Evolutionary conservation across 768 basidiomycete genomes (phyloP), one percentile per base, ranked within the genome.

Genomic region (Leccinum truebloodii): DNA sequence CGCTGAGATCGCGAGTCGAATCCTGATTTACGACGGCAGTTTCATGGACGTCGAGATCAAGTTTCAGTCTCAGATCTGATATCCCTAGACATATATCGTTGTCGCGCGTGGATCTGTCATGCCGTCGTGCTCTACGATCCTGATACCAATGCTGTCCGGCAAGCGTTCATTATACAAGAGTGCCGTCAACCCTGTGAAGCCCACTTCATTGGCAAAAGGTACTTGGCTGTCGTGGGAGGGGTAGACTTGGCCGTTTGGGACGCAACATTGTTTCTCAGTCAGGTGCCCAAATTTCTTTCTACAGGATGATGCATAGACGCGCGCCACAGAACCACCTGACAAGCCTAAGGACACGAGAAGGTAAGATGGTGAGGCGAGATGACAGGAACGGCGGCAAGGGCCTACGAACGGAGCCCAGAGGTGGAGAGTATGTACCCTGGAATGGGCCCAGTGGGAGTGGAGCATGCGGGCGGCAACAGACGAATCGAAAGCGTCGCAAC

Each of bases 41-140:
- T 62, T 89, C 85, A 52, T 98, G 95, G 95, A 80, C 86, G n/a
- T 79, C 84, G 50, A 86, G 89, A 54, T 89, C 93, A 3, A 83
- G 86, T 2, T 81, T 92, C 65, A 77, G 73, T 46, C 90, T 90
- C 69, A 90, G 88, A 49, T 78, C 80, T n/a, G 83, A 86, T 68
- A 75, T 79, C 54, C 91, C 94, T 34, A 80, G 79, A 56, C 80
- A 86, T 63, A 78, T 83, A 0, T 81, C 86, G 1, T 97, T 94
- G 87, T 92, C 95, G 6, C 81, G 80, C 4, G 97, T 71, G 89
- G 86, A 9, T 95, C 95, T 6, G 79, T 99, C 34, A 77, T 98
- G 51, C 84, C 60, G 80, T 95, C 55, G 84, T 86, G 6, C 73
- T 98, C 6, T 97, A 90, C 73, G 87, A 94, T 66, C 81, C 91